Evolutionary conservation across 2,329 filamentous ascomycete genomes (phyloP), one percentile per base, ranked within the genome.

Genomic region (Polytolypa hystricis): DNA sequence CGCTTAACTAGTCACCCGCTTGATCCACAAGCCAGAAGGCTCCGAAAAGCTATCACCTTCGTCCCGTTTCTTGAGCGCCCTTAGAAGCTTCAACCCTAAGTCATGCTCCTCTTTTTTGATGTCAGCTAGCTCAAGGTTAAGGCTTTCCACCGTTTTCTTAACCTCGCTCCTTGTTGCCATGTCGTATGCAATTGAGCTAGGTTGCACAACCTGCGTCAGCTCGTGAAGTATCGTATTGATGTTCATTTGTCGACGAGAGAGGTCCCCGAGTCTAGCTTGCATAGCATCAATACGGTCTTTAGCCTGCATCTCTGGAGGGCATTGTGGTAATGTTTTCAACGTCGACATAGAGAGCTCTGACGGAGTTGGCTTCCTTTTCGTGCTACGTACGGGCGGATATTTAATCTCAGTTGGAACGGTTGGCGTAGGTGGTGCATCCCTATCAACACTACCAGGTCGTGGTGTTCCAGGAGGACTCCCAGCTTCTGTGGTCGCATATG

Each of bases 101-200:
- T 91, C 82, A 51, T 89, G 81, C 57, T 86, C 80, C 56, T 89
- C 78, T 44, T 77, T 70, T 57, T 76, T 73, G 17, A 91, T 74
- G 43, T 86, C 81, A 3, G 78, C 73, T 23, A 89, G 67, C 54
- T 87, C 81, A 34, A 61, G 60, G 40, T 72, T 71, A 35, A 87
- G 65, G 15, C 65, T 69, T 44, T 79, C 74, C 0, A 91, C 75
- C 53, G 81, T 84, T 49, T 60, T 65, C 52, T 72, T 72, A 43
- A 74, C 71, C 40, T 69, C 65, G 16, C 66, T 63, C 26, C 67
- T 60, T 37, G 69, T 69, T 47, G 83, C 77, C 33, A 81, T 73
- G 6, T 76, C 70, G 48, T 78, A 79, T 19, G 77, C 73, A 51
- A 82, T 64, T 26, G 84, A 66, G 43, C 72, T 75, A 23, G 71